phyloP scores from a whole-genome alignment of 768 basidiomycete species.

The Boletellus sp. region DNA sequence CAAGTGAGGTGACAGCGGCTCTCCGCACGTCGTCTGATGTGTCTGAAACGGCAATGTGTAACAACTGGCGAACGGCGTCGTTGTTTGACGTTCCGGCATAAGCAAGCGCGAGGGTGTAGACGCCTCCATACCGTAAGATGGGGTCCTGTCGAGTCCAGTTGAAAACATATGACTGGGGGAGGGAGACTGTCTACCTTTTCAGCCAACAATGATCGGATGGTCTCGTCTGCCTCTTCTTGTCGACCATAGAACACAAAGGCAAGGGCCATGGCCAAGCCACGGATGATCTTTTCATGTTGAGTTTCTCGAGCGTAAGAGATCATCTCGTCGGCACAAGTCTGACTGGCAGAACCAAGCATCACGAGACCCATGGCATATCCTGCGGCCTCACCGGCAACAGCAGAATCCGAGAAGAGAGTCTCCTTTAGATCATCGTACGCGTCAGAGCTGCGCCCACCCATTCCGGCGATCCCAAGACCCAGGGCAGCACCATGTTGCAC shows the following conservation, averaged over 20 bases:
- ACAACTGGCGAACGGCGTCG: constrained; percentile 81
- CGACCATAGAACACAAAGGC: constrained; percentile 91
- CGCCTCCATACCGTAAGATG: constrained; percentile 94
- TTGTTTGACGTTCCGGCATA: constrained; percentile 97
- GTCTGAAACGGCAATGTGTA: constrained; percentile 97
- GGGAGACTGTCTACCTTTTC: constrained; percentile 67
- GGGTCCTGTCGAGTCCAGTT: constrained; percentile 62
- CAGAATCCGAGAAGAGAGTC: constrained; percentile 88
- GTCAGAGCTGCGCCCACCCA: constrained; percentile 86
- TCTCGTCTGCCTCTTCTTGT: constrained; percentile 89
- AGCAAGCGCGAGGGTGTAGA: constrained; percentile 93
- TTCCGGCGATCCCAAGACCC: constrained; percentile 92
- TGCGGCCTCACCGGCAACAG: constrained; percentile 91
- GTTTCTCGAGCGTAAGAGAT: constrained; percentile 94
- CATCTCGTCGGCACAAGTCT: constrained; percentile 87
- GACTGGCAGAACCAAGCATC: constrained; percentile 92
- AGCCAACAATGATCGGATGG: constrained; percentile 68
- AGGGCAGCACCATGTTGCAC: constrained; percentile 97
- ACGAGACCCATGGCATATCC: constrained; percentile 98
- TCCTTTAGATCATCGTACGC: constrained; percentile 91
- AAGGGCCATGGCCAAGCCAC: constrained; percentile 88
- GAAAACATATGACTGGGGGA: background rate
- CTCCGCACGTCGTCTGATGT: constrained; percentile 96
- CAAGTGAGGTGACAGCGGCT: constrained; percentile 92
- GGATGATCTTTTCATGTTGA: constrained; percentile 98